phyloP scores from a whole-genome alignment of 352 stramenopile genomes.

The Pythium volutum region DNA sequence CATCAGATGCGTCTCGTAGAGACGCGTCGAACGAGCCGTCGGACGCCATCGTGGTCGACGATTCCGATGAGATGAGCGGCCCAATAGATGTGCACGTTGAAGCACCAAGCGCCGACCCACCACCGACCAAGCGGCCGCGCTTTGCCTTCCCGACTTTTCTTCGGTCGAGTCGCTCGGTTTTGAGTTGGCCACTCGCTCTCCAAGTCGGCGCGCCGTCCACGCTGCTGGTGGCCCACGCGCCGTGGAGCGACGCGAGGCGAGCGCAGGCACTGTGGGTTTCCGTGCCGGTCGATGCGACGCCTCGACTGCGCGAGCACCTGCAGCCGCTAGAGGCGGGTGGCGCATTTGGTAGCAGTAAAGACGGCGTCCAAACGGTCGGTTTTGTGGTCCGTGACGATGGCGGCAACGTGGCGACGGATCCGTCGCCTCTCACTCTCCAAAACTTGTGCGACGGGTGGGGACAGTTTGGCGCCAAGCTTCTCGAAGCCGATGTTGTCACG shows the following conservation, averaged over 20 bases:
- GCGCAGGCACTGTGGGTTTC: conserved; percentile 23
- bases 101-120: background rate
- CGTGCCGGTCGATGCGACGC: conserved; percentile 12
- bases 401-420: background rate
- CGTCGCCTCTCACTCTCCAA: background rate
- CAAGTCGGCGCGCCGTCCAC: background rate
- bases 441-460: conserved; percentile 26
- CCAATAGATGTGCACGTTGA: conserved; percentile 4
- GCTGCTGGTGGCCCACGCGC: background rate
- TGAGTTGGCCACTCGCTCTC: background rate
- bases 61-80: conserved; percentile 1
- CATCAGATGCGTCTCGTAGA: background rate
- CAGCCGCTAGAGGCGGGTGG: background rate
- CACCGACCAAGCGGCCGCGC: conserved; percentile 11
- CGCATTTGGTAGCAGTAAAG: background rate
- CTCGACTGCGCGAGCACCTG: conserved; percentile 8
- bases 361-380: conserved; percentile 1
- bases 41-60: conserved; percentile 1
- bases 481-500: conserved; percentile 26
- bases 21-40: conserved; percentile 5
- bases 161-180: background rate
- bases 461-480: background rate
- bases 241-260: conserved; percentile 15
- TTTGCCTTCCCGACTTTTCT: background rate
- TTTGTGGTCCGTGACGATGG: conserved; percentile 1